These are phyloP conservation scores for Bryopsis sp. DNA, from an alignment of 139 green algal species.

Conservation along the genomic window DNA sequence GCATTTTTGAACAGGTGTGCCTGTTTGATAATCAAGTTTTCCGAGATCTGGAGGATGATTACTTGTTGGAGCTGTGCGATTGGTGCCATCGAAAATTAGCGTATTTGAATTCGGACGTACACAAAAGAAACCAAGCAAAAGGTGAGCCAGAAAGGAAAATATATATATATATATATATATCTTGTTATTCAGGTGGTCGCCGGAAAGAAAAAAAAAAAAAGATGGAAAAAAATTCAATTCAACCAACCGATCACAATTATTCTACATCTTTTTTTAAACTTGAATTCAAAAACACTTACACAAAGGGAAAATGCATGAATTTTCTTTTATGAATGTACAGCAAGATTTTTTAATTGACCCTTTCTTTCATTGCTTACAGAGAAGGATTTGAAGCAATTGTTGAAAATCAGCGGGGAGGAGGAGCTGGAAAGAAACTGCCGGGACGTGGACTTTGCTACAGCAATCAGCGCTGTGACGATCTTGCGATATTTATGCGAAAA, in stretches of 20 bases:
- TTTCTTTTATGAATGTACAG: no score
- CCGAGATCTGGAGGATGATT: conserved; percentile 52
- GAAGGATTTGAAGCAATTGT: conserved; percentile 32
- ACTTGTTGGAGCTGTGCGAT: conserved; percentile 52
- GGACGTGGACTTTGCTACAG: conserved; percentile 53
- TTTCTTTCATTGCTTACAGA: no score
- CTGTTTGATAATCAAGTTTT: conserved; percentile 38
- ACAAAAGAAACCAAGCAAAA: background rate
- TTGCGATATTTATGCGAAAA: conserved; percentile 64
- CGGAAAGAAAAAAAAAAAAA: no score
- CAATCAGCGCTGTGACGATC: conserved; percentile 60
- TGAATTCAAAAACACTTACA: no score
- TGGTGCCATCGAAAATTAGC: conserved; percentile 64
- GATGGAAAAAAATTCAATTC: no score
- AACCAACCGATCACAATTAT: no score
- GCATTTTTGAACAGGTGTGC: conserved; percentile 20
- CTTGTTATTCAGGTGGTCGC: no score
- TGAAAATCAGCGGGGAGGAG: conserved; percentile 35
- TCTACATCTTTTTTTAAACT: no score
- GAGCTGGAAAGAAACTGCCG: conserved; percentile 49
- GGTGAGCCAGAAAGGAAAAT: conserved; percentile 17
- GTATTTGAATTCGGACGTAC: conserved; percentile 37
- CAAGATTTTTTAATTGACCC: no score
- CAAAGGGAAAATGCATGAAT: no score
- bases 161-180: no score